phyloP scores from a whole-genome alignment of 257 asterid species.

The Solanum phureja region DNA sequence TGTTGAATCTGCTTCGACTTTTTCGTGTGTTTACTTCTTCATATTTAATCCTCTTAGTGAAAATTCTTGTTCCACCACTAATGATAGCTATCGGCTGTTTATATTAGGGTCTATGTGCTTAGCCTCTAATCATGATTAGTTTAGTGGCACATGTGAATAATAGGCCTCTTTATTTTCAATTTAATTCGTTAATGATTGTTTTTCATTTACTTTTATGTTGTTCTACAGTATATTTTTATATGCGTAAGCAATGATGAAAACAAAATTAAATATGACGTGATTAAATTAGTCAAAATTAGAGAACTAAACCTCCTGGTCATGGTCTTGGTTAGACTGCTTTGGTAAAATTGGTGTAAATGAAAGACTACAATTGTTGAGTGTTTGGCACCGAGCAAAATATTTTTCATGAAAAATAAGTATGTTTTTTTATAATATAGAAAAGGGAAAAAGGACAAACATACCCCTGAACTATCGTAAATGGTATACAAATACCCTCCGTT shows the following conservation, averaged over 20 bases:
- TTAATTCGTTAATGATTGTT: not conserved
- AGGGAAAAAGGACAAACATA: no score
- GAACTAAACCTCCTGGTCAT: not conserved
- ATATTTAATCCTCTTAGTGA: no score
- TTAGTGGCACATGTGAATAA: not conserved
- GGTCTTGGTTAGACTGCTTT: not conserved
- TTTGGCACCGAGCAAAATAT: not conserved
- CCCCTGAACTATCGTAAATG: no score
- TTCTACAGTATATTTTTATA: not conserved
- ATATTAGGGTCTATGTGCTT: not conserved
- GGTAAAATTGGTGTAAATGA: not conserved
- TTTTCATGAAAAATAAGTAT: not conserved
- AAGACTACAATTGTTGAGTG: not conserved
- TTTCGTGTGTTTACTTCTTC: no score
- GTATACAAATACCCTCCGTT: no score
- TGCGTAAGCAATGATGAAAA: constrained; percentile 17
- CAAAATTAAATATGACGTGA: not conserved
- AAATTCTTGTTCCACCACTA: not conserved
- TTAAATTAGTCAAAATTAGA: not conserved
- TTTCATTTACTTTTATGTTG: not conserved
- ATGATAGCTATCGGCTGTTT: not conserved
- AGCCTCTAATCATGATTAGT: not conserved
- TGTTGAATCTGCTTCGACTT: no score
- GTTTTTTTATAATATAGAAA: not conserved
- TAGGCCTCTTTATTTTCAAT: not conserved